phyloP scores from a whole-genome alignment of 352 stramenopile genomes.

The Phytophthora tentaculata region DNA sequence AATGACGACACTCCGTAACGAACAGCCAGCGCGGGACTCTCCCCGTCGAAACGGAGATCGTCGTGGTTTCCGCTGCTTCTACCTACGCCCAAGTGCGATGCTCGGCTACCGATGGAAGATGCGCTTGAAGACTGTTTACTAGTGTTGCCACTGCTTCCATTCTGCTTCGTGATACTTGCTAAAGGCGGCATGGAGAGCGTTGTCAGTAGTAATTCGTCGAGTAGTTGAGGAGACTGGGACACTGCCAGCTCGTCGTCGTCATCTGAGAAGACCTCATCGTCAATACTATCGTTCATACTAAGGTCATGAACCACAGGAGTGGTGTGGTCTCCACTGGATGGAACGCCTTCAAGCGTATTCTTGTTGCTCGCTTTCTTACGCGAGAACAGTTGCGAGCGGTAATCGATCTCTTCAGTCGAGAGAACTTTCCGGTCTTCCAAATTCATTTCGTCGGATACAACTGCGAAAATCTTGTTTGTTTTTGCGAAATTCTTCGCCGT shows the following conservation, averaged over 20 bases:
- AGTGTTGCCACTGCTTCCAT: not conserved
- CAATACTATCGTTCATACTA: slow-evolving; percentile 18
- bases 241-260: slow-evolving; percentile 73
- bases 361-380: slow-evolving; percentile 63
- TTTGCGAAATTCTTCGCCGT: slow-evolving; percentile 15
- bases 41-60: slow-evolving; percentile 45
- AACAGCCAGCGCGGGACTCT: slow-evolving; percentile 45
- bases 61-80: slow-evolving; percentile 20
- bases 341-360: slow-evolving; percentile 34
- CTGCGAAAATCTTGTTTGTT: slow-evolving; percentile 45
- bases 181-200: slow-evolving; percentile 76
- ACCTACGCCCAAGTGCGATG: slow-evolving; percentile 3
- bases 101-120: slow-evolving; percentile 8
- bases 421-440: slow-evolving; percentile 47
- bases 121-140: slow-evolving; percentile 1
- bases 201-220: slow-evolving; percentile 79
- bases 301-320: slow-evolving; percentile 7
- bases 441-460: not conserved
- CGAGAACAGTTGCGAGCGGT: slow-evolving; percentile 66
- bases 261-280: slow-evolving; percentile 51
- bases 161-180: slow-evolving; percentile 14
- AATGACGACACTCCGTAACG: slow-evolving; percentile 59
- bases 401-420: slow-evolving; percentile 69
- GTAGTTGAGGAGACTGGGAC: slow-evolving; percentile 63
- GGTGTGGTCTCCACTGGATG: slow-evolving; percentile 9